These are phyloP conservation scores for Termitomyces sp. DNA, from an alignment of 768 basidiomycete genomes.

Conservation along the genomic window DNA sequence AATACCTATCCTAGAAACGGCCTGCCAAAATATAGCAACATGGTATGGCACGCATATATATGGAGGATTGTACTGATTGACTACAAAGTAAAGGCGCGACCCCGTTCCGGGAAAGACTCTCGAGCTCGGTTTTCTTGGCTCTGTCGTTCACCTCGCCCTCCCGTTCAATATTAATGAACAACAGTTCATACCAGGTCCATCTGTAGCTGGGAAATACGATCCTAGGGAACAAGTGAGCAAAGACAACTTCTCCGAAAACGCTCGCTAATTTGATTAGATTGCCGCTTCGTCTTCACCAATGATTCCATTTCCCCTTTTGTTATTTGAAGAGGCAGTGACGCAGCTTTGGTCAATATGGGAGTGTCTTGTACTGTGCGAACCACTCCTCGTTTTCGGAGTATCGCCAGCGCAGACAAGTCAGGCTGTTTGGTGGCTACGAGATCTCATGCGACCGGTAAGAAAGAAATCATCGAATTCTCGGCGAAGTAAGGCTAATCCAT, in stretches of 20 bases:
- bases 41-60: conserved; percentile 50
- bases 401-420: conserved; percentile 81
- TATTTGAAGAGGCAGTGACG: conserved; percentile 59
- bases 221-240: conserved; percentile 43
- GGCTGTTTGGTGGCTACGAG: conserved; percentile 88
- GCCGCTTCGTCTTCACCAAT: conserved; percentile 60
- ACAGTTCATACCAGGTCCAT: conserved; percentile 54
- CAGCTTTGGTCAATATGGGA: conserved; percentile 91
- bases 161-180: conserved; percentile 67
- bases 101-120: conserved; percentile 59
- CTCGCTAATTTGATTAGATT: conserved; percentile 37
- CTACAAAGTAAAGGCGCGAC: conserved; percentile 68
- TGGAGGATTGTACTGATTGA: conserved; percentile 15
- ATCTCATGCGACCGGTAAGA: conserved; percentile 75
- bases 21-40: conserved; percentile 77
- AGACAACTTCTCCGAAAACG: background rate
- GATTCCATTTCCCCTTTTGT: conserved; percentile 47
- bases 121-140: conserved; percentile 82
- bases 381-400: conserved; percentile 75
- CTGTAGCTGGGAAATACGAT: conserved; percentile 47
- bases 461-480: conserved; percentile 4
- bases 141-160: conserved; percentile 65
- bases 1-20: conserved; percentile 75
- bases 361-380: conserved; percentile 86
- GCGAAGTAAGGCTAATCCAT: background rate